Percentiles rank a stretch among this genome's conserved stretches.
Evolutionary conservation across 768 basidiomycete species (phyloP).

Genomic region (Tulasnella sp.): DNA sequence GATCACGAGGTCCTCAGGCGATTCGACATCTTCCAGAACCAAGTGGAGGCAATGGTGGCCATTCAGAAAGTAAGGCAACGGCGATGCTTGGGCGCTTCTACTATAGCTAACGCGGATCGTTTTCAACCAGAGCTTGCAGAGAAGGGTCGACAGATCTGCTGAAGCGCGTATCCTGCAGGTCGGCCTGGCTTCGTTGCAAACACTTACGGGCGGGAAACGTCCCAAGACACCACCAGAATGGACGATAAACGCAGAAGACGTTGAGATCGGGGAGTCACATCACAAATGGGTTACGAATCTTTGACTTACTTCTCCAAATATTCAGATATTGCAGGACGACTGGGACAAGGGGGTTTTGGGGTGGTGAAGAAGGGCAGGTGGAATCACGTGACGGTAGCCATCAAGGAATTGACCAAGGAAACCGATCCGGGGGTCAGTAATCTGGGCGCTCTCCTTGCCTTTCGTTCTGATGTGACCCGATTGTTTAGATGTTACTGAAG

Average conservation of each 20-base stretch:
- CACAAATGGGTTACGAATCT: no score
- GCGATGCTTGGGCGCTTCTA: no score
- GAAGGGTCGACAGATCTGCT: not conserved
- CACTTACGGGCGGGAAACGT: not conserved
- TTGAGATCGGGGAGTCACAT: not conserved
- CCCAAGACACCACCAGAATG: not conserved
- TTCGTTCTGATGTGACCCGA: not conserved
- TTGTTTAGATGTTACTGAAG: not conserved
- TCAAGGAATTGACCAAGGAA: not conserved
- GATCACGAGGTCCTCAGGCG: not conserved
- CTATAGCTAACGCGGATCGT: no score
- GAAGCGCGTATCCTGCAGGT: not conserved
- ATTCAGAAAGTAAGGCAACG: not conserved
- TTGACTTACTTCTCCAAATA: no score
- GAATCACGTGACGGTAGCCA: not conserved
- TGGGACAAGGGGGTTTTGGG: not conserved
- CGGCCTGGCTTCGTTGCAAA: not conserved
- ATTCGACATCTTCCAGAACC: not conserved
- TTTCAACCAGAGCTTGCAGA: not conserved
- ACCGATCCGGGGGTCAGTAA: not conserved
- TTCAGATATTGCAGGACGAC: not conserved
- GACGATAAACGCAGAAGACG: not conserved
- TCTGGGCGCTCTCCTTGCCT: not conserved
- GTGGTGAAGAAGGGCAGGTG: not conserved
- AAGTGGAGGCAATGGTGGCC: slow-evolving; percentile 1